Percentiles rank a stretch among this genome's conserved stretches.
Conservation (phyloP, 768 basidiomycete species). For the Tylopilus sp. region DNA sequence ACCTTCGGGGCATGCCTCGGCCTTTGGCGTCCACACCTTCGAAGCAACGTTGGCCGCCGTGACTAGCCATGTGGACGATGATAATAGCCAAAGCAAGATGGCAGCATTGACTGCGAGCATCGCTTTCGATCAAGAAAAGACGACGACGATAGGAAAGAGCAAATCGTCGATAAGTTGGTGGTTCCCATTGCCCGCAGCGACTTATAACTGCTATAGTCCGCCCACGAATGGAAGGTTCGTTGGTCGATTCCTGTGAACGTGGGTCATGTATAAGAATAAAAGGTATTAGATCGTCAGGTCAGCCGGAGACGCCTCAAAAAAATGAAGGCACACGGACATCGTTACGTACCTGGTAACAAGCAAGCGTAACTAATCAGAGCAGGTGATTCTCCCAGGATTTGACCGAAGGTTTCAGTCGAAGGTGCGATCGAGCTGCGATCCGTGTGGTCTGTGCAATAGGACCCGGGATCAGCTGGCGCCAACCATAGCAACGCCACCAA, state of each 20-base stretch:
- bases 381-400: neutral
- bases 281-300: neutral
- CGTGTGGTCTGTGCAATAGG: neutral
- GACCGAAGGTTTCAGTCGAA: neutral
- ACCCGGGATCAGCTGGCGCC: neutral
- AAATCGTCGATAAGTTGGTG: neutral
- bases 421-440: neutral
- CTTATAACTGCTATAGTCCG: neutral
- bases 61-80: conserved; percentile 3
- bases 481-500: neutral
- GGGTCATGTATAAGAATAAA: neutral
- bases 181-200: neutral
- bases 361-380: neutral
- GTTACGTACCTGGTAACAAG: neutral
- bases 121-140: neutral
- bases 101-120: neutral
- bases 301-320: neutral
- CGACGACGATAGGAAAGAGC: neutral
- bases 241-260: neutral
- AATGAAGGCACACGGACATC: neutral
- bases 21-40: conserved; percentile 21
- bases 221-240: neutral
- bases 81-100: conserved; percentile 11
- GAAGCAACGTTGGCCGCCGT: conserved; percentile 23
- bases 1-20: conserved; percentile 16